These are phyloP conservation scores for Chlorella sp. DNA, from an alignment of 139 green algal genomes.

Conservation along the genomic window DNA sequence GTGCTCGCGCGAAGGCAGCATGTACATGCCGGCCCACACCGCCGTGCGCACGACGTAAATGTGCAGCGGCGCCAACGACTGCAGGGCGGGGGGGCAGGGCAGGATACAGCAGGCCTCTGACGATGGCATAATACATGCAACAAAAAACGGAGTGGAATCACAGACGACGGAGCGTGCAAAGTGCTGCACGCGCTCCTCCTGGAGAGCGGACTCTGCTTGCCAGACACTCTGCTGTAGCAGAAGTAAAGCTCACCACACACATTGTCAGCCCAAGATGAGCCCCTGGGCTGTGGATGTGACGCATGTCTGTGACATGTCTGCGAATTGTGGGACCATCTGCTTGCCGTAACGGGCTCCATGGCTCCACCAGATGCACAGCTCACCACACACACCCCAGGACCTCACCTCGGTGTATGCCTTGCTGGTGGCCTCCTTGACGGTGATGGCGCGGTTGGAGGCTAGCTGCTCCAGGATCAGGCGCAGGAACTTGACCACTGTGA, in stretches of 20 bases:
- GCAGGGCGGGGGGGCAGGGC: background rate
- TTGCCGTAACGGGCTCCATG: background rate
- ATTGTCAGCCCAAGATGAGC: no score
- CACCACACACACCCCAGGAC: background rate
- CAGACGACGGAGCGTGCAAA: no score
- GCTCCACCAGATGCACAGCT: no score
- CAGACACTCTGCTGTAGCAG: no score
- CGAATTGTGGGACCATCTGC: no score
- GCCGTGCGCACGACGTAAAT: constrained; percentile 36
- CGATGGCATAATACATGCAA: background rate
- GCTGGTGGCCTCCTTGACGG: constrained; percentile 28
- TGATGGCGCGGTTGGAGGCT: constrained; percentile 7
- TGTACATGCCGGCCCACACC: constrained; percentile 39
- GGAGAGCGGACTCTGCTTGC: no score
- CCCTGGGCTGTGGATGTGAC: no score
- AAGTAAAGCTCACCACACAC: no score
- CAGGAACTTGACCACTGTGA: constrained; percentile 35
- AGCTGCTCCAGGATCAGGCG: constrained; percentile 32
- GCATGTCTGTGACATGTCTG: no score
- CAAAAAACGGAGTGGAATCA: no score
- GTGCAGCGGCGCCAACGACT: constrained; percentile 35
- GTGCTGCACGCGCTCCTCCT: no score
- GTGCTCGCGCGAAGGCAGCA: constrained; percentile 17
- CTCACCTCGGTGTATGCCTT: constrained; percentile 25
- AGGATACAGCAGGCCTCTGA: background rate